phyloP scores from a whole-genome alignment of 2,329 filamentous ascomycete species.

The Dothistroma pini region DNA sequence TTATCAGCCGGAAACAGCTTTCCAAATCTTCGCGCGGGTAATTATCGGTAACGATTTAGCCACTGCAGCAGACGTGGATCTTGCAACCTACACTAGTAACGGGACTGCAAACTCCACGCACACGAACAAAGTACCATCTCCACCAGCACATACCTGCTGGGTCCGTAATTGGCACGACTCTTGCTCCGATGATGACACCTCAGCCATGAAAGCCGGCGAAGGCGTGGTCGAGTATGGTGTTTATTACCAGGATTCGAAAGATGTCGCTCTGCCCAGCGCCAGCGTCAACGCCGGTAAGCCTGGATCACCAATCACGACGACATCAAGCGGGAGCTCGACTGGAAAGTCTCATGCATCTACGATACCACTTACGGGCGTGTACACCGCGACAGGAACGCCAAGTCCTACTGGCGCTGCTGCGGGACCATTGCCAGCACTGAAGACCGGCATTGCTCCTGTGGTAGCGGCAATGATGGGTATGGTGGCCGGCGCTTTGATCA shows the following conservation, averaged over 20 bases:
- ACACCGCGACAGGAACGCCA: conserved; percentile 38
- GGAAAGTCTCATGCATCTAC: conserved; percentile 13
- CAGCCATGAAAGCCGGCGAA: conserved; percentile 46
- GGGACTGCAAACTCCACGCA: conserved; percentile 58
- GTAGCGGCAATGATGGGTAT: not conserved
- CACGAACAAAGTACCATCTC: conserved; percentile 45
- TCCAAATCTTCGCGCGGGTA: conserved; percentile 52
- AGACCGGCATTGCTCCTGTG: not conserved
- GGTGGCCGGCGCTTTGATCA: conserved; percentile 4
- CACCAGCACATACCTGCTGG: conserved; percentile 56
- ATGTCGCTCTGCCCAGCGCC: conserved; percentile 37
- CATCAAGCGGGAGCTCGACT: conserved; percentile 8
- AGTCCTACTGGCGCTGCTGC: conserved; percentile 20
- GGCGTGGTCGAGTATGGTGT: conserved; percentile 61
- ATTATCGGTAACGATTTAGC: conserved; percentile 49
- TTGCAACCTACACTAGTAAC: conserved; percentile 44
- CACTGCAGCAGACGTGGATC: conserved; percentile 48
- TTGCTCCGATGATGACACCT: conserved; percentile 52
- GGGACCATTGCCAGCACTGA: conserved; percentile 2
- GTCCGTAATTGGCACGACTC: conserved; percentile 51
- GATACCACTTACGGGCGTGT: conserved; percentile 35
- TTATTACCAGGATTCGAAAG: conserved; percentile 43
- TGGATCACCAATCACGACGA: conserved; percentile 29
- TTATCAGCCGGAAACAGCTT: conserved; percentile 52
- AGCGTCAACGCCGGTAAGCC: conserved; percentile 34